Percentiles rank a stretch among this genome's conserved stretches.
phyloP scores from a whole-genome alignment of 371 early-diverging fungal species.

The Parasitella parasitica region DNA sequence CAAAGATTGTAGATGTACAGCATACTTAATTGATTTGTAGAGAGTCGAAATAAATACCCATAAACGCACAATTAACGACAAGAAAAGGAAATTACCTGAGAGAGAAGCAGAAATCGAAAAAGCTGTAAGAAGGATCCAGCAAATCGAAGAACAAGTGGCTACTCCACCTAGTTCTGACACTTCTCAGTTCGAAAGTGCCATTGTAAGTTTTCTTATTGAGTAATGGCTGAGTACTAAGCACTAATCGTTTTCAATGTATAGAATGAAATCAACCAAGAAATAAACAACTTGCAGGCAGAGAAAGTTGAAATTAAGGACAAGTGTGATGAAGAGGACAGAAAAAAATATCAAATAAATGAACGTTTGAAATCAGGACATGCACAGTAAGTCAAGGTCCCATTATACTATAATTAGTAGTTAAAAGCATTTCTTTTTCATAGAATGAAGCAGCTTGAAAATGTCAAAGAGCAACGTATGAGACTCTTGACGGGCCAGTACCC shows the following conservation, averaged over 20 bases:
- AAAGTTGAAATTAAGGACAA: not conserved
- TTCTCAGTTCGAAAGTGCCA: slow-evolving; percentile 28
- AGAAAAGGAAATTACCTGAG: slow-evolving; percentile 39
- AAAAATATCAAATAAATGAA: not conserved
- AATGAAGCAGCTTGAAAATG: slow-evolving; percentile 58
- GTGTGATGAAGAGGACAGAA: not conserved
- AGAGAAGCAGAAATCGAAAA: slow-evolving; percentile 36
- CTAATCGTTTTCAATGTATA: not conserved
- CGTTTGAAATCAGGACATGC: not conserved
- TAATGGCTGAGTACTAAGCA: too few species aligned
- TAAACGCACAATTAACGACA: slow-evolving; percentile 15
- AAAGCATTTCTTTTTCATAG: too few species aligned
- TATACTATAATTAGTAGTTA: too few species aligned
- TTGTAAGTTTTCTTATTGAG: slow-evolving; percentile 32
- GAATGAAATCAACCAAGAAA: slow-evolving; percentile 9
- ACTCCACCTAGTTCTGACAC: slow-evolving; percentile 36
- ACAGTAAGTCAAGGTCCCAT: slow-evolving; percentile 12
- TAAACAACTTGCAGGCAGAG: not conserved
- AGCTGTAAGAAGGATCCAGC: slow-evolving; percentile 47
- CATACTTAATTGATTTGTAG: not conserved
- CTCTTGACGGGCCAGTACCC: slow-evolving; percentile 38
- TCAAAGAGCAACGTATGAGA: slow-evolving; percentile 45
- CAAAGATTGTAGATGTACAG: not conserved
- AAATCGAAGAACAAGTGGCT: slow-evolving; percentile 38
- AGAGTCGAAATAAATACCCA: not conserved